Evolutionary conservation across 2,329 filamentous ascomycete species (phyloP).

Genomic region (Fusarium sp.): DNA sequence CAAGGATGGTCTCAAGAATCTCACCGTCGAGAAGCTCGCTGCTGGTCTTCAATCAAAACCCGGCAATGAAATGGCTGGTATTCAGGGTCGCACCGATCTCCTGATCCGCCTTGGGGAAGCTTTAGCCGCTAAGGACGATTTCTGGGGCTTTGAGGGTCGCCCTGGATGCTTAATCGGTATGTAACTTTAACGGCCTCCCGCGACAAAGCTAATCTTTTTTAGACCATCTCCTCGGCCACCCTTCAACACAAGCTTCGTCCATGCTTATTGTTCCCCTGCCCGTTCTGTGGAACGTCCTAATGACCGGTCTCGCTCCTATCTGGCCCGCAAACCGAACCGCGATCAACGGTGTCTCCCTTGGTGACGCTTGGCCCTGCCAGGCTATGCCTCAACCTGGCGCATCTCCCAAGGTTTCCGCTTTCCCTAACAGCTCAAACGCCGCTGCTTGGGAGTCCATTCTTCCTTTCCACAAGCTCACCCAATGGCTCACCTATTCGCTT

Average conservation of each 20-base stretch:
- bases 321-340: slow-evolving; percentile 90
- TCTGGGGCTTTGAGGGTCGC: slow-evolving; percentile 84
- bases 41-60: slow-evolving; percentile 86
- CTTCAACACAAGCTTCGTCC: slow-evolving; percentile 87
- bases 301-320: slow-evolving; percentile 85
- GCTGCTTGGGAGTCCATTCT: slow-evolving; percentile 78
- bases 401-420: slow-evolving; percentile 42
- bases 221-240: slow-evolving; percentile 95
- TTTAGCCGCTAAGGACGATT: slow-evolving; percentile 77
- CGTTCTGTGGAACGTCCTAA: slow-evolving; percentile 89
- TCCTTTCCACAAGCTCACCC: slow-evolving; percentile 93
- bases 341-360: slow-evolving; percentile 86
- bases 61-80: slow-evolving; percentile 81
- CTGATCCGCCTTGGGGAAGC: slow-evolving; percentile 80
- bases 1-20: slow-evolving; percentile 76
- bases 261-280: slow-evolving; percentile 88
- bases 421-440: slow-evolving; percentile 39
- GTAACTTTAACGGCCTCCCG: slow-evolving; percentile 37
- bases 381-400: slow-evolving; percentile 75
- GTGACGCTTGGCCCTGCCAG: slow-evolving; percentile 93
- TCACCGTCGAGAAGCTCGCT: slow-evolving; percentile 80
- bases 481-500: slow-evolving; percentile 94
- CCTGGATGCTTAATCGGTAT: slow-evolving; percentile 95
- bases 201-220: slow-evolving; percentile 27
- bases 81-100: slow-evolving; percentile 85